Evolutionary conservation across 768 basidiomycete species (phyloP), one percentile per base, ranked within the genome.

Genomic region (Russula sp.): DNA sequence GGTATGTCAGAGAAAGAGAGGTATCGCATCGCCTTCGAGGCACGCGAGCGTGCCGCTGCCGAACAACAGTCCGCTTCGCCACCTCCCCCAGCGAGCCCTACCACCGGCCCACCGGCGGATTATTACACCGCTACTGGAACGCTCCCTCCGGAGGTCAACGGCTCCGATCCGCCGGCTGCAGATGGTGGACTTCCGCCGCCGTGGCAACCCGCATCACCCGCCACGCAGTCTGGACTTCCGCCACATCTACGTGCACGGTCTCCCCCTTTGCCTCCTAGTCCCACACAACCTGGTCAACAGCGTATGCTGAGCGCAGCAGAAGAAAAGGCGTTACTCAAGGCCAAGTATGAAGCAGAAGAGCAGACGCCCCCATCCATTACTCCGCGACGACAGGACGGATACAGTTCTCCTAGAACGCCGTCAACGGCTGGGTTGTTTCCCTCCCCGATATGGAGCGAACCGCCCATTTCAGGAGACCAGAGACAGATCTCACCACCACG

Each of bases 281-380:
- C 69, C 24, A 13, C 42, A 3, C 68, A 70, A 42, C 69, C 73
- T 8, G 66, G 66, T 28, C 73, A 68, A 22, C 75, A 76, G 22
- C 74, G 91, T 57, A 86, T 86, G 2, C 8, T 64, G 36, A 64
- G 38, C 22, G 90, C 91, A 3, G 85, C 84, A 0, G 90, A 92
- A 69, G 91, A 93, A 75, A 92, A 93, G 76, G 88, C 87, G 24
- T 73, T 83, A 62, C 73, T 92, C 13, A 79, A 76, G 42, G 86
- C 87, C 5, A 81, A 80, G 72, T 90, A 83, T 67, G 88, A 83
- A 30, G 81, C 79, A 1, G 82, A 85, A 68, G 83, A 88, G 38
- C 54, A 36, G 34, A 13, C n/a, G 18, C n/a, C 67, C 72, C 49
- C 32, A 7, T 66, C 42, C 40, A 61, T 71, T 24, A 60, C 40